Base-by-base conservation (phyloP, 805 yeast species). In the Candida argentea region DNA sequence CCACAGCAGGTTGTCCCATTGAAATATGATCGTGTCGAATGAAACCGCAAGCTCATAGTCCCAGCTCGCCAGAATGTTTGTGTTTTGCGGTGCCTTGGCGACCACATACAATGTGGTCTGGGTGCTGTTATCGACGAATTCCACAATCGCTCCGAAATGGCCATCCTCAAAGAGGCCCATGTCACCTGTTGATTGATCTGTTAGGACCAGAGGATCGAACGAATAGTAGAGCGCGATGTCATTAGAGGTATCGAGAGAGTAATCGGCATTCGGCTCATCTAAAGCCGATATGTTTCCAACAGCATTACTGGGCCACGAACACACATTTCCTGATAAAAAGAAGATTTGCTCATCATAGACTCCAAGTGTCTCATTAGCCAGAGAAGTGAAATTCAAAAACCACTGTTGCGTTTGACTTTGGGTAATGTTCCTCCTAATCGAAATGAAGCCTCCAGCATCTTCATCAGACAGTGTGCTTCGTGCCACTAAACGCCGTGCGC, bases 41-140 rank as follows among this genome's bases (percentile, higher is more conserved):
- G 84, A 74, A 2, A 73, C 68, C 3, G 84, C 87, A 19, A 85
- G 49, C 44, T 75, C 71, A 43, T 76, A 81, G 5, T 59, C 37
- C 87, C 87, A 79, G n/a, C 28, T 23, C 11, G 52, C 55, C 2
- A 56, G 32, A 8, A 20, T 22, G 33, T 62, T 55, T 14, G 56
- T 46, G 38, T 55, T 56, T 36, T 59, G 51, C 5, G 67, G 67
- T 8, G 67, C 62, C 17, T 51, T 34, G 2, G 61, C 65, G 2
- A 60, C 62, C 20, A 61, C 55, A 36, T 58, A 61, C 12, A 61
- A 37, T 3, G 43, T 37, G 10, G 39, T 8, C 7, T 10, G 7
- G 10, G 10, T 25, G 22, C 40, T 42, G 14, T 30, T 20, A 14
- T 24, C 13, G 21, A 26, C 5, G 21, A 6, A 22, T 17, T 57